Percentiles rank a stretch among this genome's conserved stretches.
Evolutionary conservation across 768 basidiomycete species (phyloP).

Genomic region (Amanita brunnescens): DNA sequence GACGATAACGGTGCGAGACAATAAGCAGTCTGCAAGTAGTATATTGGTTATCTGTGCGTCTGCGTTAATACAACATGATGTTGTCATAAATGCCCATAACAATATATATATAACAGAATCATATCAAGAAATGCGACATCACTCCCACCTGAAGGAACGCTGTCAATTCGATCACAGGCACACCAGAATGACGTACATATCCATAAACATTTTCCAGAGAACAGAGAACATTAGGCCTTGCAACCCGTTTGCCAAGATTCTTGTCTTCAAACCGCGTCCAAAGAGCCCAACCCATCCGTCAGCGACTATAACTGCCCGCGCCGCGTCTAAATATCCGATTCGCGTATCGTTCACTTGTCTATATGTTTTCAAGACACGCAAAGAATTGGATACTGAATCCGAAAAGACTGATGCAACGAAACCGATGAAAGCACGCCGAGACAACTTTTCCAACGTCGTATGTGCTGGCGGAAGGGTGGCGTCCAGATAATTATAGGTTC

Average conservation of each 20-base stretch:
- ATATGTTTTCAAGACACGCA: slow-evolving; percentile 96
- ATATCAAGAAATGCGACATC: neutral
- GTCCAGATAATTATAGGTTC: slow-evolving; percentile 77
- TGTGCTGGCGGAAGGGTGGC: slow-evolving; percentile 48
- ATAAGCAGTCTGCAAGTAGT: too few relatives aligned
- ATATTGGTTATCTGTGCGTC: too few relatives aligned
- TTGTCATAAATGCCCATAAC: too few relatives aligned
- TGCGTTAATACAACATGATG: too few relatives aligned
- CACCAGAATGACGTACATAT: slow-evolving; percentile 43
- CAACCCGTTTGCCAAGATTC: slow-evolving; percentile 83
- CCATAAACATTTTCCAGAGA: slow-evolving; percentile 86
- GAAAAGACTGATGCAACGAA: slow-evolving; percentile 81
- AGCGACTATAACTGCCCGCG: slow-evolving; percentile 59
- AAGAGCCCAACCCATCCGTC: slow-evolving; percentile 81
- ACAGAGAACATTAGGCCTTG: slow-evolving; percentile 90
- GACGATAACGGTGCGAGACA: too few relatives aligned
- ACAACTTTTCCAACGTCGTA: slow-evolving; percentile 47
- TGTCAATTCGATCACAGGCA: neutral
- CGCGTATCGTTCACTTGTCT: slow-evolving; percentile 80
- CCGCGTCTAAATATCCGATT: slow-evolving; percentile 78
- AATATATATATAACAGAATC: too few relatives aligned
- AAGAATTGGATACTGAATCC: slow-evolving; percentile 80
- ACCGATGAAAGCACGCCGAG: slow-evolving; percentile 87
- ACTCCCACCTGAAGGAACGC: slow-evolving; percentile 17
- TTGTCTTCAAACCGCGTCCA: slow-evolving; percentile 83